Base-by-base conservation (phyloP, 1,284 basidiomycete genomes). In the Gymnopus androsaceus region DNA sequence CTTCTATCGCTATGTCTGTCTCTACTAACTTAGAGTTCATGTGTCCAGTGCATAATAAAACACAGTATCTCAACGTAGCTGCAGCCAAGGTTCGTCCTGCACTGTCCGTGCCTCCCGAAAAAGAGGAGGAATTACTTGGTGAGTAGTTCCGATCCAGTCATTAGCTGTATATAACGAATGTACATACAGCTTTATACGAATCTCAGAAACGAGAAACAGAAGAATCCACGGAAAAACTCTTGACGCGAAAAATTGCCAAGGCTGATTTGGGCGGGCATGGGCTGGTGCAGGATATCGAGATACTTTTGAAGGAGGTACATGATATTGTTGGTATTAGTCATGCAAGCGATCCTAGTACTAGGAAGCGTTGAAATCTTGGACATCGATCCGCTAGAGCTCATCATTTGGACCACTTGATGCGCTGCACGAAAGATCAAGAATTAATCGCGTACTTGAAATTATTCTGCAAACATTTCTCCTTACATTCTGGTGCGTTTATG, bases 231-330 rank as follows among this genome's bases (percentile, higher is more conserved):
- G 36, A 21, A n/a, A 58, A 56, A 55, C 50, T 69, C 31, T 55
- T 72, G 55, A 63, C 59, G 30, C 61, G 67, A 25, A 73, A 73
- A 57, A 51, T 56, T 14, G 66, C 61, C 9, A 72, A 72, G 56
- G 69, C 67, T 28, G 60, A 61, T 15, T 25, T n/a, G 25, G 33
- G 63, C 48, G 69, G 67, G 2, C 52, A 64, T 12, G 60, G 55
- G 14, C 54, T 73, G 30, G 64, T 58, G 7, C 46, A 64, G 21
- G 70, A 71, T 52, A 57, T 71, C 21, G 62, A 64, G 37, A 56
- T 36, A 17, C 42, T 70, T 49, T 40, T 68, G 61, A 53, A 58
- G 17, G 68, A 66, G 23, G 47, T 53, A 7, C 31, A 54, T 36
- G 47, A 31, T 15, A 44, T 66, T 28, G 55, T 59, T 33, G 57